Base-by-base conservation (phyloP, 129 eudicot species). In the Tagetes erecta region DNA sequence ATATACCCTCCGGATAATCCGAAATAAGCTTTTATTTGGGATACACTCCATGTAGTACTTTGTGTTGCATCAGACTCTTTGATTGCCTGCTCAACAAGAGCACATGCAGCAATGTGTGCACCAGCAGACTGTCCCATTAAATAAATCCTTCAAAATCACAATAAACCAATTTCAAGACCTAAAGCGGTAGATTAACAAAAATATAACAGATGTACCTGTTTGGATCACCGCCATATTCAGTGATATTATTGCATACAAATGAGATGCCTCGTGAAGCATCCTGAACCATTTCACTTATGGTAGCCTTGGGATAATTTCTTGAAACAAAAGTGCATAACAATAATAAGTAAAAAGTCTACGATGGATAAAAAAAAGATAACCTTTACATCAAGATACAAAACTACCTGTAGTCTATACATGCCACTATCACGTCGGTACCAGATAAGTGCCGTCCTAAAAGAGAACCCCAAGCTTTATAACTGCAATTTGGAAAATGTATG, bases 41-140 rank as follows among this genome's bases (percentile, higher is more conserved):
- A 86, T 65, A 90, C 87, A 41, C 97, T 90, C 97, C 98, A 94
- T 76, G 98, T 83, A 58, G 83, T 78, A 59, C 79, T 83, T 65
- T 86, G 88, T 67, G 90, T 86, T 64, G 77, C 86, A 71, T 78
- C 87, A 5, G 87, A 83, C 81, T 91, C 98, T 76, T 80, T 90
- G 64, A 90, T 86, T 63, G 98, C 96, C 84, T 94, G 97, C 68
- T 94, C 96, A 51, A 94, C 41, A 6, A 94, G 96, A 62, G 91
- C 86, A 75, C 98, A 94, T 9, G 98, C 96, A 84, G 93, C 91
- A 83, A 94, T 94, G 70, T 94, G 98, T 10, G 98, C 98, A 67
- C 98, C 98, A 74, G 98, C 98, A 40, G 97, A 94, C 78, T 94
- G 98, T 13, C 98, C 98, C 98, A 94, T 94, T 45, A 94, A 59